Evolutionary conservation across 2,329 filamentous ascomycete species (phyloP).

Genomic region (Magnaporthiopsis incrustans): DNA sequence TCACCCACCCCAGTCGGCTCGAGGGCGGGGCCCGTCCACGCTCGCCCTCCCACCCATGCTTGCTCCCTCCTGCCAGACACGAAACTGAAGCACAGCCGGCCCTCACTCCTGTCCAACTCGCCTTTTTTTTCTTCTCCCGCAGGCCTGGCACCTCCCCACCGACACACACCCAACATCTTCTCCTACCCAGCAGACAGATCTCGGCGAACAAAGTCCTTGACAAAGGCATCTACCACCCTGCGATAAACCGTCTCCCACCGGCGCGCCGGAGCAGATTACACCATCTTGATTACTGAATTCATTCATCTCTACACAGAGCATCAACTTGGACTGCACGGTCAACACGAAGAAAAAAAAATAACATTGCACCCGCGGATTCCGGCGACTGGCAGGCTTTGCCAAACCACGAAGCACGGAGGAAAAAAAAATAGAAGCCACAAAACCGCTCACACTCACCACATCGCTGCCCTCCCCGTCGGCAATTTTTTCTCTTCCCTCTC

Average conservation of each 20-base stretch:
- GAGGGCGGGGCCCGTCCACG: neutral
- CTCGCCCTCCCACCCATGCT: neutral
- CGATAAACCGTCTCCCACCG: neutral
- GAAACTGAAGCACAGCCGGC: slow-evolving; percentile 5
- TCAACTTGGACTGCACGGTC: neutral
- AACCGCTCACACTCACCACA: neutral
- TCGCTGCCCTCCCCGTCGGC: neutral
- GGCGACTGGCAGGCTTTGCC: slow-evolving; percentile 4
- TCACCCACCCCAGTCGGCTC: neutral
- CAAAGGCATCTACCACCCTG: neutral
- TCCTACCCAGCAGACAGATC: slow-evolving; percentile 3
- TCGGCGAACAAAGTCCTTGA: slow-evolving; percentile 2
- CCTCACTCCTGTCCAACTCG: slow-evolving; percentile 5
- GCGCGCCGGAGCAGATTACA: neutral
- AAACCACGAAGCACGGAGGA: neutral
- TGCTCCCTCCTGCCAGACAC: slow-evolving; percentile 7
- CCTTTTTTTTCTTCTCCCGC: slow-evolving; percentile 5
- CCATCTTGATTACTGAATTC: neutral
- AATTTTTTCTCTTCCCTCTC: neutral
- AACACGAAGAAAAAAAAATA: neutral
- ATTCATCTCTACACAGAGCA: neutral
- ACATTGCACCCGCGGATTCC: slow-evolving; percentile 4
- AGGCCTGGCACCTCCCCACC: slow-evolving; percentile 1
- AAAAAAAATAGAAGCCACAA: slow-evolving; percentile 1
- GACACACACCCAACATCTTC: slow-evolving; percentile 7